phyloP scores from a whole-genome alignment of 495 filamentous ascomycete species.

The Penicillium crystallinum region DNA sequence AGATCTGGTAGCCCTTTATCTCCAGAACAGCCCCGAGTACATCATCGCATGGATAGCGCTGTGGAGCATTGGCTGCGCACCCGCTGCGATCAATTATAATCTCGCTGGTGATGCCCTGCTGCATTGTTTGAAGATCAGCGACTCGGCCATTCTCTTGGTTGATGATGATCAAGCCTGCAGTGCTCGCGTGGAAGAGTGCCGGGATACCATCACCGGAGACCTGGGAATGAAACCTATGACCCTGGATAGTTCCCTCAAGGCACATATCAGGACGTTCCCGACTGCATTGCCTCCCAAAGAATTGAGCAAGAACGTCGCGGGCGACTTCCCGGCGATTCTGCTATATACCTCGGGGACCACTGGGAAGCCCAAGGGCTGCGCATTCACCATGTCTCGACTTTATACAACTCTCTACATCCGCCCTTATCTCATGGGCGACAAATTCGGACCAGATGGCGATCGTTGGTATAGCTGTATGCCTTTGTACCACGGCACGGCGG shows the following conservation, averaged over 20 bases:
- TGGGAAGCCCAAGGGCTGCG: conserved; percentile 58
- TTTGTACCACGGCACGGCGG: conserved; percentile 73
- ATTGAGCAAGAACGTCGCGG: conserved; percentile 36
- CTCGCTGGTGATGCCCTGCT: conserved; percentile 59
- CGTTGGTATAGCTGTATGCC: conserved; percentile 78
- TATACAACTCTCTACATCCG: conserved; percentile 27
- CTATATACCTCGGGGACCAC: conserved; percentile 72
- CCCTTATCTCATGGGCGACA: conserved; percentile 20
- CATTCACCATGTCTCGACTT: conserved; percentile 44
- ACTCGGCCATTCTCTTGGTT: conserved; percentile 56
- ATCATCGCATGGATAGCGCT: conserved; percentile 58
- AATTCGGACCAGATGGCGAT: conserved; percentile 43
- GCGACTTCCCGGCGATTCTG: conserved; percentile 50
- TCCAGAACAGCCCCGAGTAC: conserved; percentile 66
- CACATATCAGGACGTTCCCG: conserved; percentile 44
- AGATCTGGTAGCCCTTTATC: conserved; percentile 65
- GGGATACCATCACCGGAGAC: conserved; percentile 41
- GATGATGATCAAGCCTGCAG: conserved; percentile 55
- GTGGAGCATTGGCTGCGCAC: conserved; percentile 60
- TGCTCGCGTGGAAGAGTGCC: conserved; percentile 51
- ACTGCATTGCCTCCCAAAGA: conserved; percentile 38
- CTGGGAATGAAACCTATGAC: conserved; percentile 51
- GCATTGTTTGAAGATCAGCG: conserved; percentile 62
- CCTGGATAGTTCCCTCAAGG: conserved; percentile 43
- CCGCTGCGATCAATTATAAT: conserved; percentile 70